Base-by-base conservation (phyloP, 768 basidiomycete species). In the Astraeus odoratus region DNA sequence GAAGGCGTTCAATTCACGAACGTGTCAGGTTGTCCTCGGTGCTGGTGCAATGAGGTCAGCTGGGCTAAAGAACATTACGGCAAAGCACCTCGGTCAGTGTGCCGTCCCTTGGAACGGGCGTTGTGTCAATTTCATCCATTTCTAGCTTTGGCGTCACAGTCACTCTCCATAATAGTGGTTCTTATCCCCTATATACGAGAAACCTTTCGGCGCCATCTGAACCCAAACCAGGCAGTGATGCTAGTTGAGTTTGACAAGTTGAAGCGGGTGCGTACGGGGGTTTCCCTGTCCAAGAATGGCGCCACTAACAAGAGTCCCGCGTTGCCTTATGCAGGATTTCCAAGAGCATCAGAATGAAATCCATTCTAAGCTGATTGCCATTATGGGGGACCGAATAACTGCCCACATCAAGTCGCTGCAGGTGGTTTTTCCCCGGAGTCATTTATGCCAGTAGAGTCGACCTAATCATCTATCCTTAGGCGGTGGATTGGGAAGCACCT, bases 281-380 rank as follows among this genome's bases (percentile, higher is more conserved):
- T 30, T 39, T n/a, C n/a, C n/a, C n/a, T 31, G 43, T 29, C 22
- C 13, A 35, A 13, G 18, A 39, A n/a, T 4, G 30, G 30, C 30
- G 30, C 30, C 34, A 20, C 44, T 39, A 20, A 20, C 39, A 34
- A 56, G 18, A 18, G 29, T 18, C 18, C 19, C 29, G 33, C 9
- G 9, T 19, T 19, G 13, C 35, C 9, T 34, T 26, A 8, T 36
- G 46, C 58, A 94, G 85, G 96, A 98, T 65, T 98, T 87, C 59
- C 95, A 98, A 74, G 96, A 98, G 64, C 96, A 99, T 66, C 96
- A 99, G 66, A 89, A 95, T 59, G 96, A 98, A 71, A 98, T 99
- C 43, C 95, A 98, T 64, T 79, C 90, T 42, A 99, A 99, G 69
- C 74, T 99, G 44, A 85, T 99, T 48, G 88, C 91, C 34, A 99